These are phyloP conservation scores for Sungouiella blattae DNA, from an alignment of 805 yeast genomes.

Conservation along the genomic window DNA sequence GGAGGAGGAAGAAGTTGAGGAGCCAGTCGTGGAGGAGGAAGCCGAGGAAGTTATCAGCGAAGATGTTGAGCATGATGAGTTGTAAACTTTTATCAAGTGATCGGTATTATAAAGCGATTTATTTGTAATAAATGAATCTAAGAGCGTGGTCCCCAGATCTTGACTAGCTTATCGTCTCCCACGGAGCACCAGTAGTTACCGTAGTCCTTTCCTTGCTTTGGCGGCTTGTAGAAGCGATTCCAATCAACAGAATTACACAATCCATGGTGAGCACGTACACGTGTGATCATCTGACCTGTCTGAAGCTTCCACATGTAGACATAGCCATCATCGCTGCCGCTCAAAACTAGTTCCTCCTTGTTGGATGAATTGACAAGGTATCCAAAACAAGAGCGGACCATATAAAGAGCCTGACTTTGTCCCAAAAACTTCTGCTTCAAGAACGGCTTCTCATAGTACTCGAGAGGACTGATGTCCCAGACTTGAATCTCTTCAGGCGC, in stretches of 20 bases:
- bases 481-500: constrained; percentile 75
- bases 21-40: constrained; percentile 21
- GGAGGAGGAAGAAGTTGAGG: constrained; percentile 27
- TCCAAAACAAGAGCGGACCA: constrained; percentile 77
- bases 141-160: constrained; percentile 53
- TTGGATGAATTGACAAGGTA: constrained; percentile 36
- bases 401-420: constrained; percentile 63
- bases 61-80: constrained; percentile 32
- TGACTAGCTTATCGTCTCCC: constrained; percentile 74
- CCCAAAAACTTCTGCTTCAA: constrained; percentile 67
- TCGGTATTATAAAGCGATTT: too few relatives aligned
- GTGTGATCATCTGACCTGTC: constrained; percentile 62
- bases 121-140: neutral
- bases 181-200: constrained; percentile 71
- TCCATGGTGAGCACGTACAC: constrained; percentile 60
- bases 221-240: constrained; percentile 36
- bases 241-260: constrained; percentile 78
- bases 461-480: constrained; percentile 59
- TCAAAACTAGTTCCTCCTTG: constrained; percentile 64
- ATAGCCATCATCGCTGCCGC: constrained; percentile 81
- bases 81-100: constrained; percentile 22
- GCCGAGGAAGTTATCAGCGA: constrained; percentile 9
- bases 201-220: constrained; percentile 25
- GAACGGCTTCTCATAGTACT: constrained; percentile 37
- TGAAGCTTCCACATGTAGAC: constrained; percentile 75